Conservation (phyloP, 2,329 filamentous ascomycete genomes). For the Coccinonectria pachysandricola region DNA sequence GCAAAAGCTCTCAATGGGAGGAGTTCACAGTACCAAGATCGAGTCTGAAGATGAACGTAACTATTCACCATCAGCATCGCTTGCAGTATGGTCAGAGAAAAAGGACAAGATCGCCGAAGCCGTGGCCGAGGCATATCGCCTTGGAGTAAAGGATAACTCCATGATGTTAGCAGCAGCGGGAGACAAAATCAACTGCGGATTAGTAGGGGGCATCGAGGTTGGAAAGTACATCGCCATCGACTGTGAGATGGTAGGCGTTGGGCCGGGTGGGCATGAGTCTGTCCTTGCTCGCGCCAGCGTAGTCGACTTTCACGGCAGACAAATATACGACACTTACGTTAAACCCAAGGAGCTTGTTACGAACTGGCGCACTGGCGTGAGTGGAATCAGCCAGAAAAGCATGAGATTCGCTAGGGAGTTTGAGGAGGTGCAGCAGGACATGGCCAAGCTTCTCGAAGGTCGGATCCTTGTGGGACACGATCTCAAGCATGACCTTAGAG, state of each 20-base stretch:
- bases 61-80: constrained; percentile 39
- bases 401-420: constrained; percentile 63
- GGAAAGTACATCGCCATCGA: constrained; percentile 91
- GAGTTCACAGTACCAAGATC: constrained; percentile 39
- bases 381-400: constrained; percentile 66
- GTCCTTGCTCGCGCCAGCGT: constrained; percentile 78
- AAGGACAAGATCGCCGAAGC: constrained; percentile 51
- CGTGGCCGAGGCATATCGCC: constrained; percentile 51
- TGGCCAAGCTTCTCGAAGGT: constrained; percentile 58
- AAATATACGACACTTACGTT: constrained; percentile 92
- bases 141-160: constrained; percentile 39
- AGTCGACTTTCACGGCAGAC: constrained; percentile 86
- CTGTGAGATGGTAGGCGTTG: constrained; percentile 96
- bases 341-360: constrained; percentile 66
- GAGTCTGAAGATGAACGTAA: constrained; percentile 26
- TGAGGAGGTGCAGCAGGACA: constrained; percentile 62
- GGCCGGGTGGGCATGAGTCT: constrained; percentile 57
- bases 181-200: constrained; percentile 53
- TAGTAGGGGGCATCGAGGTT: constrained; percentile 51
- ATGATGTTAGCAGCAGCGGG: constrained; percentile 34
- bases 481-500: constrained; percentile 67
- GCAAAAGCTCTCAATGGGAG: constrained; percentile 39
- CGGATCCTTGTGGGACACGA: constrained; percentile 77
- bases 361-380: constrained; percentile 83
- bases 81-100: constrained; percentile 49